Base-by-base conservation (phyloP, 129 eudicot species). In the Flaveria sonorensis region DNA sequence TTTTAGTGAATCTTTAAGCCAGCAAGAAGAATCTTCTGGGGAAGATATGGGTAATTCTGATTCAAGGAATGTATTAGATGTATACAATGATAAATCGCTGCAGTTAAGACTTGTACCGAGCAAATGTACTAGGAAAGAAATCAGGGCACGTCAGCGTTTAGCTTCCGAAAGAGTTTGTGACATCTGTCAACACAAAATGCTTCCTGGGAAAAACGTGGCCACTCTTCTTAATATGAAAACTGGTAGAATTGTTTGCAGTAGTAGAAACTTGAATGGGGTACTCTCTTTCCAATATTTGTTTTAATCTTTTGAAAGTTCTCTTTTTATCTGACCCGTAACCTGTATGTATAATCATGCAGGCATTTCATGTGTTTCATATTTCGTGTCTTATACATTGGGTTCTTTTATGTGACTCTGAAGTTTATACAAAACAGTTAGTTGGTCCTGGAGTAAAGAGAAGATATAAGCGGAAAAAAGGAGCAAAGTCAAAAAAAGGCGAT, bases 381-480 rank as follows among this genome's bases (percentile, higher is more conserved):
- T 95, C 99, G 28, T 95, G 99, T 81, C 96, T 95, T 75, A 81
- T 95, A 51, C 97, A 91, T 79, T 95, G 99, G 99, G 81, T 95
- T 20, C 89, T 95, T 76, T 84, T 89, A 0, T 92, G 92, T 39
- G 99, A 95, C 79, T 79, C 76, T 62, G 96, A 94, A 87, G 85
- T 82, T 48, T 81, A 79, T 81, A 69, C 70, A 26, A 91, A 91
- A 36, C 86, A 82, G 50, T 62, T 81, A 9, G 83, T 52, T 64
- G 79, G 53, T 59, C 78, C 87, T 20, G 53, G 82, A 77, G 83
- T 63, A 70, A 91, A 87, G 78, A 81, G 76, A 60, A 83, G 79
- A 78, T 64, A 81, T 52, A 86, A 83, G 85, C 85, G 84, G 70
- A 94, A 84, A 76, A 71, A 71, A 70, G 83, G 89, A 21, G 68